Evolutionary conservation across 2,329 filamentous ascomycete species (phyloP).

Genomic region (Xylaria sp.): DNA sequence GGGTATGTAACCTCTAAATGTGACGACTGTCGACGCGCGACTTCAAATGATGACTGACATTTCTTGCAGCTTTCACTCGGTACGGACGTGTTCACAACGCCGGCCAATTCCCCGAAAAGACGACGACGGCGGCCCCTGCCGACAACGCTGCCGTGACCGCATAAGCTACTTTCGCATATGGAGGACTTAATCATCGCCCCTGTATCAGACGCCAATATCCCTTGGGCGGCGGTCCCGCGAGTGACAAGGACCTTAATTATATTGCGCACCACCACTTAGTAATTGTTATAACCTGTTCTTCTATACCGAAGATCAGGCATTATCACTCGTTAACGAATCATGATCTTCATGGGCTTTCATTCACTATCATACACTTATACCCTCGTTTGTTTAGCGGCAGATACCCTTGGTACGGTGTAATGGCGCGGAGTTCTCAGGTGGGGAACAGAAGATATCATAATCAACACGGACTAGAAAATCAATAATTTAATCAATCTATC

Average conservation of each 20-base stretch:
- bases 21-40: neutral
- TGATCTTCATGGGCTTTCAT: slow-evolving; percentile 11
- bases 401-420: slow-evolving; percentile 23
- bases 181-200: neutral
- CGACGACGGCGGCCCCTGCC: slow-evolving; percentile 33
- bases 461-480: neutral
- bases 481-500: slow-evolving; percentile 16
- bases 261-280: slow-evolving; percentile 11
- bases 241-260: neutral
- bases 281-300: neutral
- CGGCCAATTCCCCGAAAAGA: slow-evolving; percentile 61
- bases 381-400: slow-evolving; percentile 28
- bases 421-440: slow-evolving; percentile 7
- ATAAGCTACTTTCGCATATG: slow-evolving; percentile 10
- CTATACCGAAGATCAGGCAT: neutral
- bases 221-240: neutral
- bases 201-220: neutral
- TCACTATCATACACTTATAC: slow-evolving; percentile 21
- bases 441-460: slow-evolving; percentile 10
- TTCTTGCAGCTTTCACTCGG: slow-evolving; percentile 59
- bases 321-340: slow-evolving; percentile 25
- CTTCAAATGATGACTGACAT: slow-evolving; percentile 4
- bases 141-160: slow-evolving; percentile 41
- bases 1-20: slow-evolving; percentile 33
- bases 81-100: slow-evolving; percentile 60